phyloP scores from a whole-genome alignment of 352 stramenopile species.

The Phytophthora cryptogea region DNA sequence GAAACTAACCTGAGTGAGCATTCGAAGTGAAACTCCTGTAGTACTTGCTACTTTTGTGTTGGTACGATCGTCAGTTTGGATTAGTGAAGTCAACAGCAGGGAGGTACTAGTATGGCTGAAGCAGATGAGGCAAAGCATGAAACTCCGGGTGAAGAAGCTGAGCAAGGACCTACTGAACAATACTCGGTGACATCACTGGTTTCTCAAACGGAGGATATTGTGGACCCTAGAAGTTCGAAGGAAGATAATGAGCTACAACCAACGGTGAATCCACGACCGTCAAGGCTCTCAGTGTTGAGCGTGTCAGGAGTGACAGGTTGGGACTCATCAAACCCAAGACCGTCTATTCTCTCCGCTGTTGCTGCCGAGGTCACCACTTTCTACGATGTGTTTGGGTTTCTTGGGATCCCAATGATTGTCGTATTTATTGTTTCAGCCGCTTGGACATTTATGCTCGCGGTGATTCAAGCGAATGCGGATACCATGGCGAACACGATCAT shows the following conservation, averaged over 20 bases:
- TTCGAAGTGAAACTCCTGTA: too few relatives aligned
- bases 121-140: too few relatives aligned
- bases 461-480: constrained; percentile 40
- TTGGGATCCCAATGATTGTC: constrained; percentile 44
- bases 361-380: constrained; percentile 26
- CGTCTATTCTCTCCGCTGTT: constrained; percentile 11
- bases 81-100: too few relatives aligned
- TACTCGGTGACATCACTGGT: background rate
- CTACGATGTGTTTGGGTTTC: constrained; percentile 38
- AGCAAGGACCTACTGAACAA: background rate
- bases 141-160: too few relatives aligned
- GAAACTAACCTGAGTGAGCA: too few relatives aligned
- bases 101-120: too few relatives aligned
- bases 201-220: constrained; percentile 14
- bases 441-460: constrained; percentile 38
- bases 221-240: constrained; percentile 25
- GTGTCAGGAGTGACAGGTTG: background rate
- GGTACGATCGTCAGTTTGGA: too few relatives aligned
- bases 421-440: constrained; percentile 38
- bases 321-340: constrained; percentile 1
- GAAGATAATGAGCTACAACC: background rate
- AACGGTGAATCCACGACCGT: background rate
- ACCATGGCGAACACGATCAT: constrained; percentile 44
- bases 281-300: background rate
- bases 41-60: too few relatives aligned